These are phyloP conservation scores for Phaseolus coccineus DNA, from an alignment of 331 rosid genomes.

Conservation along the genomic window DNA sequence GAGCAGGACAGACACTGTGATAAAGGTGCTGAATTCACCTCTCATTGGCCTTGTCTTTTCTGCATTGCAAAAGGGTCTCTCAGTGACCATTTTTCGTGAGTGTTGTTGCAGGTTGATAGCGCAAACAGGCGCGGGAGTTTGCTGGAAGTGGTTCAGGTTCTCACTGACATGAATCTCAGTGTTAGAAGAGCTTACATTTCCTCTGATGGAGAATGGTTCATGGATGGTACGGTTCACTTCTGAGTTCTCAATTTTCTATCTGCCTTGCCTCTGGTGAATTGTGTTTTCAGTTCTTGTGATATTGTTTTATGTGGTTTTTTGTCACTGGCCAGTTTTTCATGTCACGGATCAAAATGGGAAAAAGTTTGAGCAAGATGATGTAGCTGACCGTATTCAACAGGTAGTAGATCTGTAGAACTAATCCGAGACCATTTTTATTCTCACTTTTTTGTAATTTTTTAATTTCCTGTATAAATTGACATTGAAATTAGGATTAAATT, in stretches of 20 bases:
- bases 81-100: not conserved
- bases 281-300: not conserved
- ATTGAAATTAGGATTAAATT: not conserved
- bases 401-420: conserved; percentile 54
- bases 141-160: conserved; percentile 90
- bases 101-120: conserved; percentile 77
- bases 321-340: conserved; percentile 68
- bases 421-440: conserved; percentile 13
- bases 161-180: conserved; percentile 87
- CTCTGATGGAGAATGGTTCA: conserved; percentile 98
- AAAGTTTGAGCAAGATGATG: conserved; percentile 71
- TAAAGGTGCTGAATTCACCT: conserved; percentile 64
- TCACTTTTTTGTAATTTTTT: not conserved
- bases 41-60: conserved; percentile 2
- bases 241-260: conserved; percentile 26
- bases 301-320: conserved; percentile 24
- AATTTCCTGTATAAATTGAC: conserved; percentile 20
- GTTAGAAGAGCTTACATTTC: conserved; percentile 93
- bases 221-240: conserved; percentile 79
- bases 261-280: conserved; percentile 3
- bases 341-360: conserved; percentile 90
- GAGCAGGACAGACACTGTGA: conserved; percentile 69
- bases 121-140: conserved; percentile 94
- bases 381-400: conserved; percentile 94
- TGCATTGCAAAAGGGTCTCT: conserved; percentile 44